Evolutionary conservation across 441 rosid species (phyloP), one percentile per base, ranked within the genome.

Genomic region (Daphne laureola): DNA sequence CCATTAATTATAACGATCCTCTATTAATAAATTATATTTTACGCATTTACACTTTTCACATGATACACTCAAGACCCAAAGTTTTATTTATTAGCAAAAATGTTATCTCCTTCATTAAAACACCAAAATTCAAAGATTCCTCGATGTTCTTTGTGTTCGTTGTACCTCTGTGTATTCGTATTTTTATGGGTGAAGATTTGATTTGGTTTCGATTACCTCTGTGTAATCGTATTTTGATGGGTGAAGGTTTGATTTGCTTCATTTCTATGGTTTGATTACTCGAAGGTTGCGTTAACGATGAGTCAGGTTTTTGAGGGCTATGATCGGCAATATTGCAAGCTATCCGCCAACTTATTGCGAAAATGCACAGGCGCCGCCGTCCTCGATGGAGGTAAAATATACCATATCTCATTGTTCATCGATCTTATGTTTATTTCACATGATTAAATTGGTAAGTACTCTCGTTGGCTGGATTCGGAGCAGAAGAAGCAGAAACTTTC

Each of bases 401-500:
- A 13, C 9, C 5, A 2, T 15, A 40, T 49, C 41, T 41, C 1
- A 15, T 5, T 16, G 4, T 40, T n/a, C 11, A 17, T 14, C 12
- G 31, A 23, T 49, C 36, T 43, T 0, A 38, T 9, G 48, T 47
- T 21, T 43, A 3, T 40, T 21, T 41, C 35, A 27, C 11, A 18
- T 4, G 12, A 15, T 23, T 50, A 17, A 51, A 14, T 31, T 18
- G 14, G 14, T 41, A 38, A 14, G 1, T 5, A 12, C 31, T 26
- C 31, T 23, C 25, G 53, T 6, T 21, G 25, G 14, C 54, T 53
- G 42, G 49, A 60, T 51, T 40, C 67, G 68, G 77, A 72, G 57
- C 66, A 16, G 59, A 68, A 45, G 54, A 68, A 68, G 73, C 73
- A 68, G 54, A 72, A 58, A 59, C 52, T 72, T 54, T 61, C 67